Base-by-base conservation (phyloP, 2,329 filamentous ascomycete species). In the Aspergillus novofumigatus region DNA sequence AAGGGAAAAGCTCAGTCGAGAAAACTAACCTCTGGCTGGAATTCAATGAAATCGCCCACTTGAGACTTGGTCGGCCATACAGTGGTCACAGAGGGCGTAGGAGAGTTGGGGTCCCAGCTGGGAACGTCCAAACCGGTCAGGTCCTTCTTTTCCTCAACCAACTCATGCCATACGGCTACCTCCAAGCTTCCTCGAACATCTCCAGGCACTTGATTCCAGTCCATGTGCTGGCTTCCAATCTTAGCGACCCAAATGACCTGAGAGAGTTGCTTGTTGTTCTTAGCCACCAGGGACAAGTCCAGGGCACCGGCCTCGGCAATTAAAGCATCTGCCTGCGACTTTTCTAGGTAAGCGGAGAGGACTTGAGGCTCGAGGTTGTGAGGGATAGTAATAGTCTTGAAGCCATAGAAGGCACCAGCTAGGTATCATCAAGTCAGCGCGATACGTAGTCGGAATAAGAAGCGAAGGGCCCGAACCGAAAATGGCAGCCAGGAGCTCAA, bases 201-300 rank as follows among this genome's bases (percentile, higher is more conserved):
- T 68, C 88, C 84, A 10, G 92, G 92, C 2, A 92, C 85, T 70
- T 93, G 90, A 65, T 91, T 92, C 92, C 93, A 99, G 75, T 96
- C 92, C 82, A 99, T 89, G 71, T 97, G 93, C 65, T 86, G 85
- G 77, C 87, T 97, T 45, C 91, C 91, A 68, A 91, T 85, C 67
- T 97, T 93, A 4, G 95, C 91, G 11, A 97, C 92, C 91, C 92
- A 97, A 65, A 97, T 84, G 32, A 96, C 81, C 64, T 92, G 86
- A 59, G 86, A 87, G 49, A 99, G 81, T 41, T 83, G 81, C 4
- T 87, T 82, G 67, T 90, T 91, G 53, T 80, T 82, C 66, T 87
- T 84, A 53, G 86, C 82, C 11, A 96, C 83, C 41, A 83, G 78
- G 60, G 91, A 87, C 47, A 96, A 85, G 23, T 94, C 90, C 57